Conservation (phyloP, 352 stramenopile genomes). For the Pythium folliculosum region DNA sequence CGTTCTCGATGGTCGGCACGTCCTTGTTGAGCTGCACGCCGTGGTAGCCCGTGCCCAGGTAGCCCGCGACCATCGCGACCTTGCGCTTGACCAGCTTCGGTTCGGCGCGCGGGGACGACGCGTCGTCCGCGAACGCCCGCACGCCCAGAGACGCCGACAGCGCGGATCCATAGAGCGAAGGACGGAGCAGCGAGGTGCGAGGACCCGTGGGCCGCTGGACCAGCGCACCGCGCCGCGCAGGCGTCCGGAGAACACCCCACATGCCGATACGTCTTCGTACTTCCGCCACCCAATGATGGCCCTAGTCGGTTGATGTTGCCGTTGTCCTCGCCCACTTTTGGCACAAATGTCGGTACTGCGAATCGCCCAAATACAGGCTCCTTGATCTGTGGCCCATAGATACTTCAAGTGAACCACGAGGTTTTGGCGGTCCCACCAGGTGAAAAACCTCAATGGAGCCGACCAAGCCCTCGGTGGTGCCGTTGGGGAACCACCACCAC, state of each 20-base stretch:
- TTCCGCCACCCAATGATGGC: neutral
- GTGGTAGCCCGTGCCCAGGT: conserved; percentile 80
- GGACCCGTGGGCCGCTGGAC: neutral
- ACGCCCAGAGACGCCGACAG: conserved; percentile 3
- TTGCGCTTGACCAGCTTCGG: conserved; percentile 82
- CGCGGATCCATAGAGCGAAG: conserved; percentile 3
- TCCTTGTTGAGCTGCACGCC: conserved; percentile 74
- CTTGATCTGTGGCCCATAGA: conserved; percentile 8
- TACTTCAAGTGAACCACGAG: conserved; percentile 28
- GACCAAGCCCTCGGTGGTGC: conserved; percentile 1
- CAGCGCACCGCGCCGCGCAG: conserved; percentile 2
- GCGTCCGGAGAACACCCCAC: conserved; percentile 12
- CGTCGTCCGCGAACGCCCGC: conserved; percentile 14
- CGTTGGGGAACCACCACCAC: conserved; percentile 15
- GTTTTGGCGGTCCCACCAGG: conserved; percentile 14
- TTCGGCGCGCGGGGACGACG: neutral
- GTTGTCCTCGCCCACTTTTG: conserved; percentile 19
- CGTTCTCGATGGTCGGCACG: conserved; percentile 85
- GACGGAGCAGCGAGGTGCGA: conserved; percentile 11
- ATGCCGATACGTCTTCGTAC: neutral
- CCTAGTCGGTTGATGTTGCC: conserved; percentile 13
- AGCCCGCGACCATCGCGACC: conserved; percentile 84
- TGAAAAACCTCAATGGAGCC: conserved; percentile 13
- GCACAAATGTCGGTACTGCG: neutral
- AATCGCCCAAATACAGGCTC: conserved; percentile 12